Conservation (phyloP, 176 grass and related monocot species). For the maize (Zea mays) region Zm-B73-REFERENCE-NAM-5.0 NC_050097.1:38279501-38280000, state of each 20-base stretch:
- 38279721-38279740: too few species aligned
- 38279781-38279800: background rate
- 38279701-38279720: too few species aligned
- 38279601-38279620: background rate
- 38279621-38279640: too few species aligned
- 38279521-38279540: conserved; percentile 55
- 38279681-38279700: too few species aligned
- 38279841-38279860: conserved; percentile 26
- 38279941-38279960: conserved; percentile 26
- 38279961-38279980: conserved; percentile 50
- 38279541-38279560: conserved; percentile 48
- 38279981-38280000: conserved; percentile 49
- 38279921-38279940: conserved; percentile 29
- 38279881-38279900: conserved; percentile 11
- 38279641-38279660: too few species aligned
- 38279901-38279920: conserved; percentile 1
- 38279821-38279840: background rate
- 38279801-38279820: conserved; percentile 17
- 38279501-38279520: conserved; percentile 55
- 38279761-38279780: background rate
- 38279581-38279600: background rate
- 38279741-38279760: background rate
- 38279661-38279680: too few species aligned
- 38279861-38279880: conserved; percentile 40
- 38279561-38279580: conserved; percentile 22